Conservation (phyloP, 306 rosid species). For the Adenanthera pavonina region DNA sequence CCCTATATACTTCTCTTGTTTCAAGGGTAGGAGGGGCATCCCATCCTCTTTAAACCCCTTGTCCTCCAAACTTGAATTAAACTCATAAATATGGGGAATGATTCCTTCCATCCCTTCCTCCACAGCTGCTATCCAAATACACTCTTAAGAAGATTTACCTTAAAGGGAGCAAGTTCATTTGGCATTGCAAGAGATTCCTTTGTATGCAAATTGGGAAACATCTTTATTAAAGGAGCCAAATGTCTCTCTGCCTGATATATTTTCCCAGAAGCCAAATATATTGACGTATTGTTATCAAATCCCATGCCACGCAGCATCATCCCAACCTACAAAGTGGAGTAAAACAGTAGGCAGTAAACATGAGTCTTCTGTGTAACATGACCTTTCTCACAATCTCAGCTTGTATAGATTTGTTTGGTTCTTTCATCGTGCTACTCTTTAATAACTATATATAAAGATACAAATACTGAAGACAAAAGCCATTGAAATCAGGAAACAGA, state of each 20-base stretch:
- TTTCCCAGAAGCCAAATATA: conserved; percentile 92
- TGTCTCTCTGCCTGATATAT: conserved; percentile 76
- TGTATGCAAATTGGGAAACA: conserved; percentile 89
- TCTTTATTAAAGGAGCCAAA: conserved; percentile 71
- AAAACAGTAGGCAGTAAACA: conserved; percentile 44
- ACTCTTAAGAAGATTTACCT: conserved; percentile 53
- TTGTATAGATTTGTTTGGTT: background rate
- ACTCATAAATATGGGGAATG: background rate
- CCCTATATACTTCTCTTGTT: background rate
- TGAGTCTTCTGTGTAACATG: conserved; percentile 24
- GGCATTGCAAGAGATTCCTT: conserved; percentile 86
- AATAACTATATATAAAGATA: conserved; percentile 1
- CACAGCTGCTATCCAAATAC: background rate
- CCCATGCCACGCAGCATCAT: conserved; percentile 97
- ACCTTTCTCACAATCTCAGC: background rate
- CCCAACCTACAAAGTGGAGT: conserved; percentile 72
- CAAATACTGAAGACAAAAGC: conserved; percentile 26
- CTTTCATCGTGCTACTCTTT: background rate
- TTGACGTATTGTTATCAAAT: conserved; percentile 75
- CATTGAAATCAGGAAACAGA: background rate
- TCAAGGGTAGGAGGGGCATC: background rate
- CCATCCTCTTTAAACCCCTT: background rate
- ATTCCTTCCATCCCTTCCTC: background rate
- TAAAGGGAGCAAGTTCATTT: conserved; percentile 86
- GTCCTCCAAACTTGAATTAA: background rate